Base-by-base conservation (phyloP, 176 grass and related monocot genomes). In the barley (Hordeum vulgare) region DNA sequence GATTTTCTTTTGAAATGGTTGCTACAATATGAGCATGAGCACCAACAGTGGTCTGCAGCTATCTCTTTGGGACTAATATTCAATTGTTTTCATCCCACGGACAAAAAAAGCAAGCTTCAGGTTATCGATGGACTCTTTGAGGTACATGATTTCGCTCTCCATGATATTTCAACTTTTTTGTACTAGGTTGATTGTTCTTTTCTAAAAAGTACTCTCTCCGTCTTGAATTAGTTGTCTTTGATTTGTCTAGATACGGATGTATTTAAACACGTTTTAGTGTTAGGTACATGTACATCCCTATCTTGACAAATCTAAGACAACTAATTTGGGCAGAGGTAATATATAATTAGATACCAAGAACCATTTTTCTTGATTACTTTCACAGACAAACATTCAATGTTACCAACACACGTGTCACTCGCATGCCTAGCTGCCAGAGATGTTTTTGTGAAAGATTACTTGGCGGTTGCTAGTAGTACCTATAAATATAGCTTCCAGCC, bases 1-100 rank as follows among this genome's bases (percentile, higher is more conserved):
- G 87, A 95, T 66, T 95, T 98, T 89, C 91, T 98, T 79, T 86
- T 95, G 15, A 95, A 89, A 86, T 95, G 90, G 92, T 68, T 98
- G 73, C 80, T 88, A 54, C 92, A 95, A 71, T 95, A 93, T 26
- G 92, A 91, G 84, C 95, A 98, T 90, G 95, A 95, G 82, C 92
- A 95, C 45, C 83, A 84, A 59, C 95, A 98, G 57, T 98, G 92
- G 92, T 91, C 89, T 60, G 80, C 89, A 69, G 90, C 95, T 65
- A 59, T 98, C 66, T 94, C 90, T 51, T 90, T 98, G 74, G 95
- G 95, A 84, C 24, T 98, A 37, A 76, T 98, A 73, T 89, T 84
- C 60, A 94, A 83, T 75, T 93, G 92, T 85, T 95, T 95, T 73
- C 90, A 98, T 86, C 63, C 89, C 76, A 91, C 92, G 2, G 90